phyloP scores from a whole-genome alignment of 768 basidiomycete species.

The Trametes villosa region DNA sequence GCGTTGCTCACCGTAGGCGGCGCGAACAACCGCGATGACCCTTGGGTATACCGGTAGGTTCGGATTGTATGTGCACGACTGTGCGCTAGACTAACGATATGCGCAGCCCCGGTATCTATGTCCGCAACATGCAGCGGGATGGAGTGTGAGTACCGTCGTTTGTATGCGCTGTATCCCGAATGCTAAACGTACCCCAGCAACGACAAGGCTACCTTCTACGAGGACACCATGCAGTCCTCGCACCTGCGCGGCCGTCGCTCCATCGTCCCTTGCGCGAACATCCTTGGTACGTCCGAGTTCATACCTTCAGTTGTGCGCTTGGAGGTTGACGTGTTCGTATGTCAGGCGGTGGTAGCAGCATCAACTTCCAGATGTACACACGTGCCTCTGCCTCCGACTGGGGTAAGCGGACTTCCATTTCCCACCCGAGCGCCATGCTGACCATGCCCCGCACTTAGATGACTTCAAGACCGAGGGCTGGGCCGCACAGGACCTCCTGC shows the following conservation, averaged over 20 bases:
- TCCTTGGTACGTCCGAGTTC: slow-evolving; percentile 28
- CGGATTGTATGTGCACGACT: not conserved
- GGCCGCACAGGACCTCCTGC: slow-evolving; percentile 68
- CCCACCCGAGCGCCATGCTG: not conserved
- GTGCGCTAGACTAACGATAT: not conserved
- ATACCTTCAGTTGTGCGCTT: not conserved
- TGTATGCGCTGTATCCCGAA: not conserved
- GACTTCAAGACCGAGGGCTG: slow-evolving; percentile 76
- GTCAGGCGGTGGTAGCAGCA: slow-evolving; percentile 45
- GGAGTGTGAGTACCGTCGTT: slow-evolving; percentile 54
- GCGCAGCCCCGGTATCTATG: slow-evolving; percentile 64
- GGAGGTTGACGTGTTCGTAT: not conserved
- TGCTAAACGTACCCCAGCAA: slow-evolving; percentile 45
- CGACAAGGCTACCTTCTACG: slow-evolving; percentile 76
- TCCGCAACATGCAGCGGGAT: slow-evolving; percentile 72
- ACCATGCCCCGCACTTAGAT: slow-evolving; percentile 42
- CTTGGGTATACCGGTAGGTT: slow-evolving; percentile 67
- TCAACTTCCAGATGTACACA: slow-evolving; percentile 83
- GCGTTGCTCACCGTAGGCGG: slow-evolving; percentile 46
- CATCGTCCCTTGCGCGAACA: slow-evolving; percentile 73
- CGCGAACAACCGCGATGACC: slow-evolving; percentile 73
- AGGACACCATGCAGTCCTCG: slow-evolving; percentile 59
- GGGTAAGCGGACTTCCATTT: slow-evolving; percentile 44
- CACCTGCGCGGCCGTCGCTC: slow-evolving; percentile 64
- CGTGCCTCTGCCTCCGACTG: slow-evolving; percentile 72